Evolutionary conservation across 129 eudicot species (phyloP).

Genomic region (Tanacetum coccineum): DNA sequence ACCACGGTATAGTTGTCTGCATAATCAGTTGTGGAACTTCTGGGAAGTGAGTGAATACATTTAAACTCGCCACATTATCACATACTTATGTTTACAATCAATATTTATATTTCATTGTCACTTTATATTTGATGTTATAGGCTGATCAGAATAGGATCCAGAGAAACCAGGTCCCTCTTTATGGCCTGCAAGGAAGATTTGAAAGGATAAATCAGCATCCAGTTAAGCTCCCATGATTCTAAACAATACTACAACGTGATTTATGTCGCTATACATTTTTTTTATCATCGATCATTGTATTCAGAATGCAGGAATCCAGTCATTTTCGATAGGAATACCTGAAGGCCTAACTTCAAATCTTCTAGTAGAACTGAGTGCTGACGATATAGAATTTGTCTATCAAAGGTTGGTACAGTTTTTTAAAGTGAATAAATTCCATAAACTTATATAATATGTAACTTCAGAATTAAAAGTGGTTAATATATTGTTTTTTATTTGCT

Average conservation of each 20-base stretch:
- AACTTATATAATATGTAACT: background rate
- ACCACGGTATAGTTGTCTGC: constrained; percentile 84
- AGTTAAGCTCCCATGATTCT: constrained; percentile 47
- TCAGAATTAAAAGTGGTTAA: background rate
- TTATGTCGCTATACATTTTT: background rate
- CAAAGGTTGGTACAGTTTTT: constrained; percentile 53
- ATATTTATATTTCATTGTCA: background rate
- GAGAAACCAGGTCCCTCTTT: constrained; percentile 75
- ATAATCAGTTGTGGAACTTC: constrained; percentile 92
- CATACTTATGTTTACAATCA: background rate
- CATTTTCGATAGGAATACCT: constrained; percentile 79
- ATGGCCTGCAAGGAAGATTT: constrained; percentile 76
- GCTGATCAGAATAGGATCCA: constrained; percentile 74
- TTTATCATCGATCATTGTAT: constrained; percentile 22
- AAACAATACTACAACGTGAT: constrained; percentile 1
- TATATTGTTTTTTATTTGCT: background rate
- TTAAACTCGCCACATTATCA: constrained; percentile 5
- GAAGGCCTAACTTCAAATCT: constrained; percentile 82
- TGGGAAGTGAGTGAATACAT: constrained; percentile 67
- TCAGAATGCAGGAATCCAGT: constrained; percentile 82
- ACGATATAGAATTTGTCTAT: constrained; percentile 82
- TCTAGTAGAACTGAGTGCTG: constrained; percentile 74
- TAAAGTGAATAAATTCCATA: too few relatives aligned
- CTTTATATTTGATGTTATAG: constrained; percentile 33
- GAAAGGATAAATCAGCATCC: constrained; percentile 93